Evolutionary conservation across 495 filamentous ascomycete genomes (phyloP), one percentile per base, ranked within the genome.

Genomic region (Niebla homalea): DNA sequence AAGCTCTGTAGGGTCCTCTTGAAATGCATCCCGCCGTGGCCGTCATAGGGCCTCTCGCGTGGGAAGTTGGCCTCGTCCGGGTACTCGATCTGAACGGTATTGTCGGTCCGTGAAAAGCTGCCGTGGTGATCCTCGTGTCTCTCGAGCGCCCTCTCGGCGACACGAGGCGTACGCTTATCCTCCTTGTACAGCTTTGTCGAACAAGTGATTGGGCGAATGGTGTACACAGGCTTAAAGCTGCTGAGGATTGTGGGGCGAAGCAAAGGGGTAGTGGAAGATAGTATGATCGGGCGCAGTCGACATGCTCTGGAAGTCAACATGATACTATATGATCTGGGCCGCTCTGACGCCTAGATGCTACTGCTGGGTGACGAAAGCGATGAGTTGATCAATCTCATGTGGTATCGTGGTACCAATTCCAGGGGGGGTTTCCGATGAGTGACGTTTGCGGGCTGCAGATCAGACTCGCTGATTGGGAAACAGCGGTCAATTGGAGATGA

Each of bases 1-100:
- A 93, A 94, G 26, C 77, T 78, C 43, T 72, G 79, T 58, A 81
- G 72, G 0, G 83, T 88, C 35, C 81, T 77, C 69, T 82, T 82
- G 59, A 79, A 79, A 61, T 84, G 80, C 57, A 76, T 69, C 10
- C 81, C 77, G 40, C 84, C 85, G 6, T 83, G 75, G 37, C 85
- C 84, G 51, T 81, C 77, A 7, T 88, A 79, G 14, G 85, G 77
- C 22, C 67, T 63, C 35, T 76, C 78, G 5, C 73, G 65, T 4
- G 87, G 87, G 52, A 88, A 72, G 42, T 83, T 69, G 12, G 67
- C 65, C 54, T 85, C 82, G 37, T 78, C 76, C 5, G 87, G 88
- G 62, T 89, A 87, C 60, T 83, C 73, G 53, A 92, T 80, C 36
- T 77, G 71, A 42, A 94, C 79, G 49, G 69, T 75, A 37, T 87